A percentile compares a stretch with the other conserved stretches of the same genome.
These are phyloP conservation scores for Myxozyma melibiosi DNA, from an alignment of 805 yeast species.

Conservation along the genomic window DNA sequence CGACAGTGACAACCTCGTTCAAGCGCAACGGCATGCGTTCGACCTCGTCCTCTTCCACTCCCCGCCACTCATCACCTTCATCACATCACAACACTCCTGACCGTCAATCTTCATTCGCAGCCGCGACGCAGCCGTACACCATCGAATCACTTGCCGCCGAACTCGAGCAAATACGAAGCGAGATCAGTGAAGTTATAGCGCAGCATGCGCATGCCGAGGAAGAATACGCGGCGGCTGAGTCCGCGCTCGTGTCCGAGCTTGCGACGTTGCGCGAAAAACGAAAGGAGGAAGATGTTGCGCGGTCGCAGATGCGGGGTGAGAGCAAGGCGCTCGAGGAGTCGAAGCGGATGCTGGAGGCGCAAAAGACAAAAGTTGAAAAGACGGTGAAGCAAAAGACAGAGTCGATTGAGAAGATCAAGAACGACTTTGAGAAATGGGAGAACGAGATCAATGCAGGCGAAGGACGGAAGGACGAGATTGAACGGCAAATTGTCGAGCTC, in stretches of 20 bases:
- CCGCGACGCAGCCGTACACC: slow-evolving; percentile 39
- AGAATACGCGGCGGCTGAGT: slow-evolving; percentile 38
- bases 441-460: slow-evolving; percentile 29
- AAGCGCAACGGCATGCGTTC: slow-evolving; percentile 18
- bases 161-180: slow-evolving; percentile 42
- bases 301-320: slow-evolving; percentile 43
- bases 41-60: neutral
- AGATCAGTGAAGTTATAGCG: slow-evolving; percentile 38
- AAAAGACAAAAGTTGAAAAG: slow-evolving; percentile 40
- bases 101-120: slow-evolving; percentile 29
- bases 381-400: slow-evolving; percentile 24
- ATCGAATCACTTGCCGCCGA: slow-evolving; percentile 43
- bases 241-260: slow-evolving; percentile 37
- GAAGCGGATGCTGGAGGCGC: slow-evolving; percentile 44
- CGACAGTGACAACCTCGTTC: slow-evolving; percentile 25
- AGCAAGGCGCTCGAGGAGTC: slow-evolving; percentile 44
- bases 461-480: slow-evolving; percentile 9
- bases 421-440: slow-evolving; percentile 36
- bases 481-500: neutral
- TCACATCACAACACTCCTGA: slow-evolving; percentile 11
- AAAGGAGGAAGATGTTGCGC: slow-evolving; percentile 40
- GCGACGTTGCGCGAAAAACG: slow-evolving; percentile 39
- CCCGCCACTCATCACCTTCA: slow-evolving; percentile 16
- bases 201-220: slow-evolving; percentile 37
- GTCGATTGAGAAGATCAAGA: slow-evolving; percentile 28